Evolutionary conservation across 2,329 filamentous ascomycete genomes (phyloP), one percentile per base, ranked within the genome.

Genomic region (Penicillium verrucosum): DNA sequence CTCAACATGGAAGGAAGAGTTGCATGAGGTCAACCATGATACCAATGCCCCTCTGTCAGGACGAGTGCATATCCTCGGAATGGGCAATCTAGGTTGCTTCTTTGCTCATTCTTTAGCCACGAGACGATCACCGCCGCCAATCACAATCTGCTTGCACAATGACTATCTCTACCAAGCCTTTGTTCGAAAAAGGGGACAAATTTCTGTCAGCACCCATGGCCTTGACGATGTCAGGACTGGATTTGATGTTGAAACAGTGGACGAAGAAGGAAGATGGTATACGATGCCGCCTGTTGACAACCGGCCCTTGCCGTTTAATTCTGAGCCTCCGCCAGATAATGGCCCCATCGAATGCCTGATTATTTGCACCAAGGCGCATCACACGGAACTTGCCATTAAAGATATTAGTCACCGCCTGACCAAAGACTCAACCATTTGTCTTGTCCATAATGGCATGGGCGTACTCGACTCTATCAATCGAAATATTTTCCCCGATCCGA

Each of bases 401-500:
- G 74, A 82, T 1, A 83, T 96, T 51, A 81, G 86, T 2, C 81
- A 85, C 60, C 83, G 90, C 10, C 75, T 95, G n/a, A 80, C 83
- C 42, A 77, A 82, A 3, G 77, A 85, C 29, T 90, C 88, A 1
- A 89, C 90, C 0, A 82, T 96, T 8, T 85, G 89, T 57, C 82
- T 96, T 54, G 73, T 95, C 54, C 88, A 91, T 55, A 89, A 93
- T 60, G 91, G 92, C 1, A 84, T 97, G 73, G 93, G 94, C 0
- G 78, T 91, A 1, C 80, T 91, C n/a, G 92, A 97, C 47, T 82
- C 86, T 47, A 81, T 97, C 40, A 91, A 90, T 65, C 74, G 81
- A 34, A 73, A 81, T 11, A 72, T 95, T 29, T 97, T 96, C 64
- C 81, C 84, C 0, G 82, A 92, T 59, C 79, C 83, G 0, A 70